These are phyloP conservation scores for Naegleria fowleri DNA, from an alignment of 208 protist species.

Conservation along the genomic window DNA sequence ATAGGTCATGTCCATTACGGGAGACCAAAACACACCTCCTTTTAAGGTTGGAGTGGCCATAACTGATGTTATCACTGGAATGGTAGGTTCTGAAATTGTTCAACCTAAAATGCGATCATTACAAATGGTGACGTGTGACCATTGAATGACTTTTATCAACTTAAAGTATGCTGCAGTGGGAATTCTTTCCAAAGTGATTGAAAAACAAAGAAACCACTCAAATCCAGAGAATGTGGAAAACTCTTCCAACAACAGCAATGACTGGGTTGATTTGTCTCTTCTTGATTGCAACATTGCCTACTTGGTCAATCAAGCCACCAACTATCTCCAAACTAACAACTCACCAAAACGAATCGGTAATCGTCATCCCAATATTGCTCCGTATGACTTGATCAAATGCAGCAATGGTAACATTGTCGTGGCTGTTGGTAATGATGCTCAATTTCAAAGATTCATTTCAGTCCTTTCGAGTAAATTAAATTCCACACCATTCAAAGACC, in stretches of 20 bases:
- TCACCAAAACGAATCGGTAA: conserved; percentile 19
- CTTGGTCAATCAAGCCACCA: conserved; percentile 1
- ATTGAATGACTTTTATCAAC: neutral
- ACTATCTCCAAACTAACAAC: conserved; percentile 4
- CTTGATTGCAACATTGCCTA: neutral
- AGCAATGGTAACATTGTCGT: neutral
- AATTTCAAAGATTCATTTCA: conserved; percentile 17
- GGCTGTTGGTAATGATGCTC: conserved; percentile 23
- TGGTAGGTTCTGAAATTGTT: neutral
- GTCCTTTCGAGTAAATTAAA: neutral
- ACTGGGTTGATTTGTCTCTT: conserved; percentile 11
- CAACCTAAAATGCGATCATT: neutral
- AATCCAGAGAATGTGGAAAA: neutral
- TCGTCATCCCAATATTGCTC: neutral
- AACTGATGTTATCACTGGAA: conserved; percentile 29
- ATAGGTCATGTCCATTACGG: neutral
- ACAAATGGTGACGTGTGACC: neutral
- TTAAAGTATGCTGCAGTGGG: neutral
- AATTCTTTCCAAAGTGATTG: neutral
- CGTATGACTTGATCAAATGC: conserved; percentile 14
- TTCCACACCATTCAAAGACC: neutral
- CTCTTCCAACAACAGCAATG: neutral
- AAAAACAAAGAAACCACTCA: neutral
- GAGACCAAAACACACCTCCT: neutral
- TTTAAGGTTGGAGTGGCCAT: conserved; percentile 31